These are phyloP conservation scores for Paecilomyces sp. DNA, from an alignment of 2,329 filamentous ascomycete species.

Conservation along the genomic window DNA sequence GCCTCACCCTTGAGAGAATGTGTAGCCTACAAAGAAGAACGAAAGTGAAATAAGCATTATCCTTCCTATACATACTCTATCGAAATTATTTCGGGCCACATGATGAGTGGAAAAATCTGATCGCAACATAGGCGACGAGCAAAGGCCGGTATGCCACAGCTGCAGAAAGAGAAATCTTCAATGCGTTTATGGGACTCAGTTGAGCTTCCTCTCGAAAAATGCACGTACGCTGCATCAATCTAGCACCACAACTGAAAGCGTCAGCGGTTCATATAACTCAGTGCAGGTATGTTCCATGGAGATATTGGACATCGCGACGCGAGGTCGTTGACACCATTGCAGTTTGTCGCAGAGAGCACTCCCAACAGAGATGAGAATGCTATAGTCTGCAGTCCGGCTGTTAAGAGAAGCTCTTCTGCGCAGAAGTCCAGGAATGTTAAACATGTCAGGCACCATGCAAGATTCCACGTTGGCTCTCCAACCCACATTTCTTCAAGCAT, in stretches of 20 bases:
- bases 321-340: background rate
- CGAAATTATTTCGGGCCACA: no score
- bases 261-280: background rate
- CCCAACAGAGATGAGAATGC: background rate
- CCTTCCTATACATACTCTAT: no score
- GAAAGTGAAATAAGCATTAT: no score
- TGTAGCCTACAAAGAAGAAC: background rate
- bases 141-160: slow-evolving; percentile 43
- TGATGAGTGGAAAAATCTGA: background rate
- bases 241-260: slow-evolving; percentile 3
- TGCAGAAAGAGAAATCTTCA: slow-evolving; percentile 41
- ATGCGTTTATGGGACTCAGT: slow-evolving; percentile 42
- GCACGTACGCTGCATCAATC: slow-evolving; percentile 30
- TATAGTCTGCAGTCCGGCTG: background rate
- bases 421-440: background rate
- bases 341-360: background rate
- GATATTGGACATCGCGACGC: background rate
- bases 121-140: slow-evolving; percentile 40
- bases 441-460: background rate
- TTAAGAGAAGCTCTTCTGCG: background rate
- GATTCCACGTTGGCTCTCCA: background rate
- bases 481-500: background rate
- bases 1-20: slow-evolving; percentile 8
- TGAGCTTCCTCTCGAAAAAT: slow-evolving; percentile 46
- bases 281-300: background rate